phyloP scores from a whole-genome alignment of 108 stramenopile species.

The Cyclotella cryptica region DNA sequence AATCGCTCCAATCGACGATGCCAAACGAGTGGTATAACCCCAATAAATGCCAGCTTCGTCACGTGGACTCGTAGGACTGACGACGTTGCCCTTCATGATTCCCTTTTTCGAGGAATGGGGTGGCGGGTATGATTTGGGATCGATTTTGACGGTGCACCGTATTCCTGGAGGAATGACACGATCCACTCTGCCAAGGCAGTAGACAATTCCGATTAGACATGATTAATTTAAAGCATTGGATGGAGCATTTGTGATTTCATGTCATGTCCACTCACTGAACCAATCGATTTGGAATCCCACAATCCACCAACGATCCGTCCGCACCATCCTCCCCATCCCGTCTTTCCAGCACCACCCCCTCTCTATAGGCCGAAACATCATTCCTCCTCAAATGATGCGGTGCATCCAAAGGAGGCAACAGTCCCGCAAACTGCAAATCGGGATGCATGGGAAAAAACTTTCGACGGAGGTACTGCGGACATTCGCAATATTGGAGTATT shows the following conservation, averaged over 20 bases:
- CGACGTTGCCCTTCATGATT: constrained; percentile 73
- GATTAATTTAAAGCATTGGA: too few relatives aligned
- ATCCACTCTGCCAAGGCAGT: constrained; percentile 62
- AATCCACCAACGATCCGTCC: constrained; percentile 78
- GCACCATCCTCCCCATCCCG: constrained; percentile 39
- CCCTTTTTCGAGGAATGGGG: constrained; percentile 33
- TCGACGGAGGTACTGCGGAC: constrained; percentile 93
- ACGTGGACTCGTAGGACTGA: constrained; percentile 84
- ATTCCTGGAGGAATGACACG: constrained; percentile 78
- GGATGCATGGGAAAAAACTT: constrained; percentile 95
- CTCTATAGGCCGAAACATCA: constrained; percentile 86
- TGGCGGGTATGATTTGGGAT: constrained; percentile 62
- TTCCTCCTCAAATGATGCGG: constrained; percentile 96
- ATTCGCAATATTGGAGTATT: constrained; percentile 92
- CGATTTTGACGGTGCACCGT: constrained; percentile 90
- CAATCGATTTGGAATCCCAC: constrained; percentile 80
- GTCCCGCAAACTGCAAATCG: constrained; percentile 94
- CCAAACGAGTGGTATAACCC: constrained; percentile 94
- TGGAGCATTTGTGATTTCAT: neutral
- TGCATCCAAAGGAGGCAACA: constrained; percentile 94
- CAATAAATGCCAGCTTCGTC: constrained; percentile 95
- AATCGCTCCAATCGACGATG: constrained; percentile 81
- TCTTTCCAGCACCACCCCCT: constrained; percentile 87
- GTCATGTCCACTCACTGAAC: constrained; percentile 62
- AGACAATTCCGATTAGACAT: neutral